Percentiles rank a stretch among this genome's conserved stretches.
Evolutionary conservation across 306 rosid genomes (phyloP).

Genomic region (Quercus gilva): DNA sequence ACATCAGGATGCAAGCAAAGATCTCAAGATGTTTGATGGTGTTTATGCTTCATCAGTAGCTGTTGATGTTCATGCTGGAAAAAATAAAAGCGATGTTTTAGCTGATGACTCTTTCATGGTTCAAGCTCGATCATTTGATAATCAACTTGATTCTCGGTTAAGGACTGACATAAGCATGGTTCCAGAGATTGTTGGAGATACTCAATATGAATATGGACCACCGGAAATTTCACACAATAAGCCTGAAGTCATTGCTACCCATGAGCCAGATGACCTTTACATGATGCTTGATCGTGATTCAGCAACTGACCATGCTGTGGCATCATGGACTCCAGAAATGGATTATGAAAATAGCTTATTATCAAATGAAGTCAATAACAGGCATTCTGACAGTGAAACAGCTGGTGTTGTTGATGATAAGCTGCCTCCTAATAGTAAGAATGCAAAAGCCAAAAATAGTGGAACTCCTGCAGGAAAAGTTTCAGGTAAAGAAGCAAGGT

Average conservation of each 20-base stretch:
- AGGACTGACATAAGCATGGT: conserved; percentile 55
- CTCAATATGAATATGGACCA: conserved; percentile 43
- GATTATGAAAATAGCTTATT: conserved; percentile 57
- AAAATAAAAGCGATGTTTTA: conserved; percentile 50
- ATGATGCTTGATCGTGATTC: conserved; percentile 91
- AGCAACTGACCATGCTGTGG: conserved; percentile 41
- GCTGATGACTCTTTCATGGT: conserved; percentile 94
- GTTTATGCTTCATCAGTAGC: conserved; percentile 43
- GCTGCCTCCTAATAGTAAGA: conserved; percentile 25
- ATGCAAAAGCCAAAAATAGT: conserved; percentile 26
- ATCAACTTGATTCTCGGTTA: conserved; percentile 54
- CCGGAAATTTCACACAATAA: conserved; percentile 40
- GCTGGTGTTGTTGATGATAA: conserved; percentile 29
- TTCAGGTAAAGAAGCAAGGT: conserved; percentile 53
- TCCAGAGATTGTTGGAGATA: conserved; percentile 56
- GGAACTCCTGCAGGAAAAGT: conserved; percentile 50
- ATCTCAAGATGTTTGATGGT: conserved; percentile 47
- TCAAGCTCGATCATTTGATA: conserved; percentile 48
- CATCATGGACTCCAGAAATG: conserved; percentile 86
- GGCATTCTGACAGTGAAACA: conserved; percentile 30
- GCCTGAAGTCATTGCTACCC: conserved; percentile 38
- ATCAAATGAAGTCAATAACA: conserved; percentile 39
- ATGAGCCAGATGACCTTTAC: conserved; percentile 88
- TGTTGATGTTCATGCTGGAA: conserved; percentile 37
- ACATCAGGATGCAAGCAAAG: conserved; percentile 32